phyloP scores from a whole-genome alignment of 1,284 basidiomycete species.

The Ustilago crameri region DNA sequence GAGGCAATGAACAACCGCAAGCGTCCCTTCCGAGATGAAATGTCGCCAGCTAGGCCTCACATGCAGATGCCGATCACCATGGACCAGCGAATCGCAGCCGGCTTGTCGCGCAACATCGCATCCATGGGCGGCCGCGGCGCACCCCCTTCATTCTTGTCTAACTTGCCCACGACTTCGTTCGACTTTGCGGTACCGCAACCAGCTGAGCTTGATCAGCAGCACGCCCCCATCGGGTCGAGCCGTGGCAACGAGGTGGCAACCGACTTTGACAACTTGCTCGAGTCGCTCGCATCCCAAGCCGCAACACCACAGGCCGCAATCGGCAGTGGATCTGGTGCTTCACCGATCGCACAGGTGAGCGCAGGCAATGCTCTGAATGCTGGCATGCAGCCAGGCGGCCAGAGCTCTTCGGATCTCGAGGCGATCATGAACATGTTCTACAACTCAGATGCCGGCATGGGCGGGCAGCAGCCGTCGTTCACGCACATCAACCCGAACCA shows the following conservation, averaged over 20 bases:
- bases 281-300: conserved; percentile 43
- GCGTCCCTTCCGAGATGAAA: conserved; percentile 60
- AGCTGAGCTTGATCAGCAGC: conserved; percentile 16
- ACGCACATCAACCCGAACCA: conserved; percentile 65
- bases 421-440: conserved; percentile 65
- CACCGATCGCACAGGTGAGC: conserved; percentile 15
- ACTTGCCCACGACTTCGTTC: conserved; percentile 53
- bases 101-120: conserved; percentile 62
- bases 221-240: conserved; percentile 14
- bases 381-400: conserved; percentile 16
- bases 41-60: conserved; percentile 57
- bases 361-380: conserved; percentile 4
- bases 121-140: conserved; percentile 42
- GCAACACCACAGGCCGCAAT: conserved; percentile 39
- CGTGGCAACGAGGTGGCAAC: conserved; percentile 18
- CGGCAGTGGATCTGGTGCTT: conserved; percentile 39
- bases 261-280: conserved; percentile 45
- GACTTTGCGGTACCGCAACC: conserved; percentile 56
- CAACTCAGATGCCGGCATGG: conserved; percentile 53
- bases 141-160: conserved; percentile 33
- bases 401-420: conserved; percentile 48
- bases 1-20: conserved; percentile 56
- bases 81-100: conserved; percentile 65
- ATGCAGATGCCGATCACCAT: conserved; percentile 55
- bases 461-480: conserved; percentile 43